These are phyloP conservation scores for Sugiyamaella valdiviana DNA, from an alignment of 805 yeast species.

Conservation along the genomic window DNA sequence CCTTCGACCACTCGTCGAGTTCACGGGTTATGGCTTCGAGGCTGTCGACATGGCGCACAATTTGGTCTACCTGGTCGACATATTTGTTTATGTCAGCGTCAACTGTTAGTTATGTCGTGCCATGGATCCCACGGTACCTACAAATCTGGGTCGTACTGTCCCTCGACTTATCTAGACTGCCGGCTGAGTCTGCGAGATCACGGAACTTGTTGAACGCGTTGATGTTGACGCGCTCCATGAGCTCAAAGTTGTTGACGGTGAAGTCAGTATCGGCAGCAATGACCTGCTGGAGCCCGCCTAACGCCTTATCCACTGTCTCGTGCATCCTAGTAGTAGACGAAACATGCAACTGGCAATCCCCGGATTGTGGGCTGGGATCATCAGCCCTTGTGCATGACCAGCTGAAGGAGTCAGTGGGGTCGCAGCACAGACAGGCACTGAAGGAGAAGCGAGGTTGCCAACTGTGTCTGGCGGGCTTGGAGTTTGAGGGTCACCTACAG, in stretches of 20 bases:
- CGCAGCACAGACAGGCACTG: no score
- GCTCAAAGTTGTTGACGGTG: constrained; percentile 18
- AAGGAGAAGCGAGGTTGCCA: no score
- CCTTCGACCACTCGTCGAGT: constrained; percentile 56
- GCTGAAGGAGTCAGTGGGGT: no score
- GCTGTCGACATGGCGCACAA: constrained; percentile 21
- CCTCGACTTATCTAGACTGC: constrained; percentile 17
- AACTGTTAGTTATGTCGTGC: neutral
- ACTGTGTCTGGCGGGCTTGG: no score
- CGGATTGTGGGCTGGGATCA: neutral
- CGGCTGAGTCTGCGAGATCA: constrained; percentile 20
- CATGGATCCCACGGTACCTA: neutral
- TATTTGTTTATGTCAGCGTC: constrained; percentile 16
- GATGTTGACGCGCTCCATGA: constrained; percentile 23
- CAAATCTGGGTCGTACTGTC: constrained; percentile 6
- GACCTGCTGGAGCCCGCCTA: constrained; percentile 16
- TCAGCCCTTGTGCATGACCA: no score
- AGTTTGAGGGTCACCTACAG: no score
- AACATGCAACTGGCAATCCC: no score
- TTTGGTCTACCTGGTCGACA: constrained; percentile 17
- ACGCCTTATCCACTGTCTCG: constrained; percentile 13
- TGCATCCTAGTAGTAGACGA: neutral
- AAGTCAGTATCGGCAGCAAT: constrained; percentile 23
- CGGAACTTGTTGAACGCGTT: constrained; percentile 21
- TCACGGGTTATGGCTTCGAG: constrained; percentile 47